A percentile compares a stretch with the other conserved stretches of the same genome.
phyloP scores from a whole-genome alignment of 2,329 filamentous ascomycete genomes.

The Verticillium klebahnii region DNA sequence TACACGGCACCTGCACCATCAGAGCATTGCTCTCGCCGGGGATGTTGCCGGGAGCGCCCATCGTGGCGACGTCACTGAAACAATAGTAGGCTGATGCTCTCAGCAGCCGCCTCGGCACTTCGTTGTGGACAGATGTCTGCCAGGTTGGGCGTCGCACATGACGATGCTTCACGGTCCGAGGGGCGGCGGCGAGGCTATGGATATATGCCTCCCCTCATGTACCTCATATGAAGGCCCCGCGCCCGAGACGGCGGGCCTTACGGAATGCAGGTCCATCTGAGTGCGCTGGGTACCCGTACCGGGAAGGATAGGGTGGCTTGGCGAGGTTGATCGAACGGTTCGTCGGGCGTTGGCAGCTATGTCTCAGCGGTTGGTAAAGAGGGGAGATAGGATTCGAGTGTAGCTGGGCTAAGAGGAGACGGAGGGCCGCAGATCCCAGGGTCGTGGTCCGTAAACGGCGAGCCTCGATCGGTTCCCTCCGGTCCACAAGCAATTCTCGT shows the following conservation, averaged over 20 bases:
- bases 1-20: slow-evolving; percentile 32
- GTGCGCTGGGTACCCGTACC: background rate
- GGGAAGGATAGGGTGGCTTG: background rate
- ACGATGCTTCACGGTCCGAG: background rate
- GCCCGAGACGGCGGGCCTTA: background rate
- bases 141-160: background rate
- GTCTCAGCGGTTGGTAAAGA: background rate
- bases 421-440: background rate
- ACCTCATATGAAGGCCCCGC: background rate
- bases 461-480: background rate
- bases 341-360: background rate
- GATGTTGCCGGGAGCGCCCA: slow-evolving; percentile 21
- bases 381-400: background rate
- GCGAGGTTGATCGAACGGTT: background rate
- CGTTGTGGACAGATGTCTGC: background rate
- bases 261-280: background rate
- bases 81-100: background rate
- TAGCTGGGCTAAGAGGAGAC: background rate
- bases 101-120: background rate
- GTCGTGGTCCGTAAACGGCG: background rate
- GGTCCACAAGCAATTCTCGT: background rate
- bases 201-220: background rate
- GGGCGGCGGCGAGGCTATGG: background rate
- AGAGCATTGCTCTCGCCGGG: slow-evolving; percentile 29
- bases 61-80: slow-evolving; percentile 4